Base-by-base conservation (phyloP, 2,329 filamentous ascomycete species). In the Exophiala lecanii-corni region DNA sequence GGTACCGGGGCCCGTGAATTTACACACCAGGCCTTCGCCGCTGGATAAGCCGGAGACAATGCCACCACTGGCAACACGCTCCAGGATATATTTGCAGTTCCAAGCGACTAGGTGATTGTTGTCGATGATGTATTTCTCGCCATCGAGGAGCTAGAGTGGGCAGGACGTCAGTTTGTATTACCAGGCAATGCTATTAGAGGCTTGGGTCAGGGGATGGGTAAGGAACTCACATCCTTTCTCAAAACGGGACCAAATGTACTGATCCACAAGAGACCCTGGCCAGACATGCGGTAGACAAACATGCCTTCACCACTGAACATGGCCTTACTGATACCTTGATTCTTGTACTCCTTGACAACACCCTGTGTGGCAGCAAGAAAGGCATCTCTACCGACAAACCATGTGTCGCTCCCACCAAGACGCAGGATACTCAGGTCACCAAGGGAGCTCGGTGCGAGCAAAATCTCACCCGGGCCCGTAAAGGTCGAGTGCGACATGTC, bases 201-300 rank as follows among this genome's bases (percentile, higher is more conserved):
- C 6, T 19, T 36, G n/a, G n/a, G 35, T 2, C 3, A 5, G 36
- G 17, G 12, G 18, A 16, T 9, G 15, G 26, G 10, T 3, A 23
- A 20, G 36, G 21, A 4, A 75, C 84, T 71, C 62, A 94, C 86
- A 62, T 96, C 89, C 69, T 97, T 97, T 58, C 85, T 78, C 50
- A 97, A 87, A 49, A 98, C 95, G 4, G 92, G 92, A 5, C 92
- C 92, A 57, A 98, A 92, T 59, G 87, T 94, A 6, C 87, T 86
- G 35, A 96, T 74, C 87, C 91, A 98, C 30, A 95, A 60, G 25
- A 97, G 70, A 0, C 92, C 92, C 5, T 73, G 76, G 0, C 91
- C 91, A 10, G 73, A 78, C 7, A 97, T 84, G 63, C 86, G 89
- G 65, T 94, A 94, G 9, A 96, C 81, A 64, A 89, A 97, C 19